phyloP scores from a whole-genome alignment of 108 stramenopile genomes.

The Fragilaria crotonensis region DNA sequence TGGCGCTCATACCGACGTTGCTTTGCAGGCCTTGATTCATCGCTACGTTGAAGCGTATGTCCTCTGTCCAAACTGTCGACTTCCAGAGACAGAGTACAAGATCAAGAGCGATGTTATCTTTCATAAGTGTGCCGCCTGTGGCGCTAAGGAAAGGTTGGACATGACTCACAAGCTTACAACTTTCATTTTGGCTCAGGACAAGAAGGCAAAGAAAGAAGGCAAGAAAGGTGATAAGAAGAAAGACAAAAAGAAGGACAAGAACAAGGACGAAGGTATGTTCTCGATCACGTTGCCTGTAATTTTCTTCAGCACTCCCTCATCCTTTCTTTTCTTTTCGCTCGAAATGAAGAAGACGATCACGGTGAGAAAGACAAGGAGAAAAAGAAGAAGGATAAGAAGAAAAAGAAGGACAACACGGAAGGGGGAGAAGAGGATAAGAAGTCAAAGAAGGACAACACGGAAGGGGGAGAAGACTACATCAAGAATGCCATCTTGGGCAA shows the following conservation, averaged over 20 bases:
- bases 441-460: slow-evolving; percentile 30
- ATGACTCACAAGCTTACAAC: slow-evolving; percentile 95
- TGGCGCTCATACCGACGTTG: slow-evolving; percentile 89
- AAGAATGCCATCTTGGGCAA: slow-evolving; percentile 51
- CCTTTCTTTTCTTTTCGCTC: background rate
- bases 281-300: background rate
- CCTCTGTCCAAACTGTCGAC: slow-evolving; percentile 92
- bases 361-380: slow-evolving; percentile 54
- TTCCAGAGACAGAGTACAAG: slow-evolving; percentile 97
- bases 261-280: slow-evolving; percentile 36
- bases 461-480: slow-evolving; percentile 51
- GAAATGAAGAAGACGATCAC: slow-evolving; percentile 71
- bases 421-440: slow-evolving; percentile 35
- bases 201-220: slow-evolving; percentile 78
- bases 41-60: slow-evolving; percentile 95
- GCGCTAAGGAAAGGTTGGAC: slow-evolving; percentile 95
- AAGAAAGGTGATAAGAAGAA: slow-evolving; percentile 56
- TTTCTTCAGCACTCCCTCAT: background rate
- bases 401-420: slow-evolving; percentile 44
- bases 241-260: slow-evolving; percentile 50
- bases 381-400: slow-evolving; percentile 68
- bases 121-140: slow-evolving; percentile 97
- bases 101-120: slow-evolving; percentile 89
- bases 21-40: slow-evolving; percentile 84
- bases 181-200: slow-evolving; percentile 83